Evolutionary conservation across 2,329 filamentous ascomycete genomes (phyloP).

Genomic region (Pseudogymnoascus sp.): DNA sequence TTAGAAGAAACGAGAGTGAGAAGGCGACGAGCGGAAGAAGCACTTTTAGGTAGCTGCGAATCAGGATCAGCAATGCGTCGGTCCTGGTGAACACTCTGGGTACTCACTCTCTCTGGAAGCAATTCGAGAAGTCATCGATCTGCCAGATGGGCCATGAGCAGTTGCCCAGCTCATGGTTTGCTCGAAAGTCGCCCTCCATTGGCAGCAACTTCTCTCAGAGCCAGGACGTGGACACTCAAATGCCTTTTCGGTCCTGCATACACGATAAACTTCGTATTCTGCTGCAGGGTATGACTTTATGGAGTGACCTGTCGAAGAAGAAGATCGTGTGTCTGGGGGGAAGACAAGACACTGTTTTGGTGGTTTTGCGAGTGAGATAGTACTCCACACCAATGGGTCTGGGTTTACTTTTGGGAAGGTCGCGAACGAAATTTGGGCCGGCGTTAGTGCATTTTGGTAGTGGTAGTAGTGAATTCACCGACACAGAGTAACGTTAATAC

Average conservation of each 20-base stretch:
- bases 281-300: background rate
- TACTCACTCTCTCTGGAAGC: conserved; percentile 62
- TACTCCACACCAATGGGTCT: background rate
- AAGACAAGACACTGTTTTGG: conserved; percentile 8
- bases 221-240: background rate
- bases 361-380: background rate
- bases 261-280: background rate
- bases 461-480: conserved; percentile 1
- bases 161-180: conserved; percentile 17
- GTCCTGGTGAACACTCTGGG: background rate
- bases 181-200: background rate
- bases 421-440: conserved; percentile 3
- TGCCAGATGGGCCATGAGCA: conserved; percentile 42
- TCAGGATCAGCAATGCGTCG: conserved; percentile 16
- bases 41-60: conserved; percentile 65
- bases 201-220: conserved; percentile 1
- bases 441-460: conserved; percentile 7
- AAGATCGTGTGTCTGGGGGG: background rate
- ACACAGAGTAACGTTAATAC: background rate
- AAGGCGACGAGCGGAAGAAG: conserved; percentile 70
- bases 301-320: background rate
- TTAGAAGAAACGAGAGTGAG: conserved; percentile 60
- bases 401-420: conserved; percentile 6
- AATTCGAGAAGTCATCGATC: conserved; percentile 56
- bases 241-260: conserved; percentile 2